Base-by-base conservation (phyloP, 306 rosid species). In the Vigna mungo region DNA sequence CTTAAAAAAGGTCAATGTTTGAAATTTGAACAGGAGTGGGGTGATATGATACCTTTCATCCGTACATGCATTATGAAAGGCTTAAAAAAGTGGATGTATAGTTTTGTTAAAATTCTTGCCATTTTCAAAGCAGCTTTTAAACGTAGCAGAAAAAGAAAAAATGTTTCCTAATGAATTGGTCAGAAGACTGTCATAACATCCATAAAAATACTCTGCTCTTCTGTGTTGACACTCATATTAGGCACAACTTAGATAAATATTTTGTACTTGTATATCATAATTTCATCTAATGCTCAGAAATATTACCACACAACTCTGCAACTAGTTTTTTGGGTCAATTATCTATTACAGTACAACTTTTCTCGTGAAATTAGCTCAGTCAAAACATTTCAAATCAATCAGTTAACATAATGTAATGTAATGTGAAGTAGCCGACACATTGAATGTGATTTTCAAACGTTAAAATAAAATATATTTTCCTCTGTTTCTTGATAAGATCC, bases 1-100 rank as follows among this genome's bases (percentile, higher is more conserved):
- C 59, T 66, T 67, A 11, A 77, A 30, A 25, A 44, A 41, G 62
- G 62, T 58, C 37, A 58, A 44, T 47, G 37, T 10, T 43, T 77
- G 75, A 68, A 27, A 44, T 30, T 55, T 68, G 70, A 46, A 2
- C 4, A 14, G 27, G 16, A 51, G 16, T 16, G 44, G 3, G 30
- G 36, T 37, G 80, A 51, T 34, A 62, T 63, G 46, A n/a, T 6
- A 75, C 71, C 62, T 30, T 44, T 61, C 16, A 55, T 56, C 27
- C 4, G 27, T 43, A 59, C 59, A 15, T 21, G 11, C 52, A 72
- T 12, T 12, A 55, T 36, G 43, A 23, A 62, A 16, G 62, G 21
- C 39, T 41, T 71, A 10, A 39, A 39, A 34, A n/a, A 70, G 30
- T 21, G 15, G 17, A 73, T 58, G 18, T 30, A 30, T 1, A 65